These are phyloP conservation scores for Dichotomopilus funicola DNA, from an alignment of 2,329 filamentous ascomycete species.

Conservation along the genomic window DNA sequence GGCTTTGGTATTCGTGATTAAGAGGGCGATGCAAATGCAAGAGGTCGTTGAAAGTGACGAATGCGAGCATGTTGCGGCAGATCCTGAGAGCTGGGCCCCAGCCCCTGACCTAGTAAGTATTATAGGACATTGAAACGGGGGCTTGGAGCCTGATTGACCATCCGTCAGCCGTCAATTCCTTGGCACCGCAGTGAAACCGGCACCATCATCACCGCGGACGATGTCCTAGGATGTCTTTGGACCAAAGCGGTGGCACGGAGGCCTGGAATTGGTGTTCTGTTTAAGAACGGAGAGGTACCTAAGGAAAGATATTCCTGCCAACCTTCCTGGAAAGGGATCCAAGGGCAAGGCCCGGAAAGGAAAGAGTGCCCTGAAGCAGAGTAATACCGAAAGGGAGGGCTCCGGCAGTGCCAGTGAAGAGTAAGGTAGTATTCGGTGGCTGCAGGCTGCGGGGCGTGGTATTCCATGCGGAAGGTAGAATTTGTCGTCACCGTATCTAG, in stretches of 20 bases:
- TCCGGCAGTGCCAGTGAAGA: slow-evolving; percentile 30
- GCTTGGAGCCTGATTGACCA: not conserved
- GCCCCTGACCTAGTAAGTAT: slow-evolving; percentile 35
- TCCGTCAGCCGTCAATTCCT: slow-evolving; percentile 25
- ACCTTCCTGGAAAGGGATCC: slow-evolving; percentile 35
- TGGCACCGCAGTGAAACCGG: slow-evolving; percentile 36
- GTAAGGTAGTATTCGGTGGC: not conserved
- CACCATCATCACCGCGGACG: slow-evolving; percentile 30
- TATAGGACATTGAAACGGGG: not conserved
- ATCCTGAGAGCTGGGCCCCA: slow-evolving; percentile 36
- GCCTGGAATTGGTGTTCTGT: slow-evolving; percentile 37
- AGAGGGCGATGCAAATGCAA: slow-evolving; percentile 32
- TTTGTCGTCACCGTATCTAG: too few species aligned
- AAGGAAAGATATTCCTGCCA: slow-evolving; percentile 38
- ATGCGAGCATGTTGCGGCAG: slow-evolving; percentile 29
- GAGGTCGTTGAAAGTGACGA: slow-evolving; percentile 32
- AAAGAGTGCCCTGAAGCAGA: slow-evolving; percentile 21
- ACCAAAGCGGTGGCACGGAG: slow-evolving; percentile 37
- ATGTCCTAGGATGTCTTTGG: slow-evolving; percentile 34
- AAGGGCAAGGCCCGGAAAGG: slow-evolving; percentile 38
- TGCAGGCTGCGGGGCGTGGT: too few species aligned
- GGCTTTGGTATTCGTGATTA: slow-evolving; percentile 37
- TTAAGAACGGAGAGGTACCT: slow-evolving; percentile 37
- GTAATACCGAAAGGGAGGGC: slow-evolving; percentile 26
- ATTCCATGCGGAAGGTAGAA: too few species aligned